These are phyloP conservation scores for Cavenderia fasciculata DNA, from an alignment of 78 protist genomes.

Conservation along the genomic window DNA sequence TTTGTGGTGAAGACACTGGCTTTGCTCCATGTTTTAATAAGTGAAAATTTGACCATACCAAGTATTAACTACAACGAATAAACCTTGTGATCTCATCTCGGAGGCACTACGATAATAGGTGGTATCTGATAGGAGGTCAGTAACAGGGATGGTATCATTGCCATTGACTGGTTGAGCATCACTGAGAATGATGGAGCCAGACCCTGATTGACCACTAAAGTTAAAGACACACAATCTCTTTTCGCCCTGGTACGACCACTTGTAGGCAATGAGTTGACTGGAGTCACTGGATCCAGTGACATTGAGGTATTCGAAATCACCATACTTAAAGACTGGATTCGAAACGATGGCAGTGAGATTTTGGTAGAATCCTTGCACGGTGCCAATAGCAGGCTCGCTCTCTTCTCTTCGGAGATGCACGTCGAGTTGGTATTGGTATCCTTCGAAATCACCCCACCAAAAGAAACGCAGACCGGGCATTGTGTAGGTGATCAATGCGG, in stretches of 20 bases:
- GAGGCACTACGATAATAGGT: conserved; percentile 65
- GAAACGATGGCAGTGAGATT: conserved; percentile 62
- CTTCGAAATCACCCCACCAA: conserved; percentile 84
- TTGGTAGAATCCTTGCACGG: conserved; percentile 66
- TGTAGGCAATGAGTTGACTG: conserved; percentile 83
- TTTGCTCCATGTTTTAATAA: too few species aligned
- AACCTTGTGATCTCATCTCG: conserved; percentile 76
- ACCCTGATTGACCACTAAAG: conserved; percentile 68
- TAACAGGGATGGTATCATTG: conserved; percentile 77
- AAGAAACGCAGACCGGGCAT: conserved; percentile 88
- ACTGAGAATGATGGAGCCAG: conserved; percentile 56
- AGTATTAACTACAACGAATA: conserved; percentile 78
- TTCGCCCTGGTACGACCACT: conserved; percentile 67
- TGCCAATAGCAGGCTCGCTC: conserved; percentile 66
- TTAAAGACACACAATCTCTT: conserved; percentile 85
- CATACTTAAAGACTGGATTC: conserved; percentile 84
- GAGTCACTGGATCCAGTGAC: background rate
- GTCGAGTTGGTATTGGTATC: conserved; percentile 83
- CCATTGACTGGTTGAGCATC: conserved; percentile 81
- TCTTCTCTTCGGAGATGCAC: conserved; percentile 84
- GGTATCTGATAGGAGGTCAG: conserved; percentile 76
- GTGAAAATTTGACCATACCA: conserved; percentile 88
- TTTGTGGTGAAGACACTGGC: too few species aligned
- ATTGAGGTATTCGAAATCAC: conserved; percentile 60
- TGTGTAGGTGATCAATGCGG: conserved; percentile 86